Evolutionary conservation across 495 filamentous ascomycete genomes (phyloP), one percentile per base, ranked within the genome.

Genomic region (Schizothecium vesticola): DNA sequence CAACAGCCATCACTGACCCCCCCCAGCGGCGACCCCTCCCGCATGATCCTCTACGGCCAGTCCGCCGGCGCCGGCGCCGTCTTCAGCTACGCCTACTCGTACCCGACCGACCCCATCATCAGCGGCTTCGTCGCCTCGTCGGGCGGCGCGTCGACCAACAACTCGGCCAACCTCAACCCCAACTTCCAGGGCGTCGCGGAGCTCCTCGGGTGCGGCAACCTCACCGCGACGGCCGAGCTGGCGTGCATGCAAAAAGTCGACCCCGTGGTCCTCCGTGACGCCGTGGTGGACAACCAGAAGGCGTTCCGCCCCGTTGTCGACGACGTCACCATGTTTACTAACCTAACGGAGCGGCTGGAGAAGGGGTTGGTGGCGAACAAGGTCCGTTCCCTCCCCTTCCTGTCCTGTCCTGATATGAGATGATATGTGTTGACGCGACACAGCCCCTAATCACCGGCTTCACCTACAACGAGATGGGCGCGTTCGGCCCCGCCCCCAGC

Each of bases 61-160:
- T 83, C 79, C 43, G 82, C 83, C 10, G 83, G 83, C 1, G 75
- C 74, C 33, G 69, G 75, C 23, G 76, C 82, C 8, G 79, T 86
- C 23, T 81, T 86, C 68, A 78, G 77, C 64, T 83, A 79, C 63
- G 68, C 78, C 4, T 87, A 83, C 68, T 81, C 81, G 12, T 81
- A 78, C 68, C 67, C 70, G 4, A 33, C 73, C 16, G 75, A 83
- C 28, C 81, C 80, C 6, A 83, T 84, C 59, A 77, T 78, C 13
- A 25, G 33, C n/a, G 79, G 76, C n/a, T 69, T 85, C 11, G 87
- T 88, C 63, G 77, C 78, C 0, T 74, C 86, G 59, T 87, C 86
- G 28, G 85, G 82, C n/a, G 86, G 76, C 19, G 80, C 1, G 68
- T 80, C 36, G 79, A 77, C 74, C 4, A 64, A 16, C 62, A 64